Percentiles rank a stretch among this genome's conserved stretches.
Conservation (phyloP, 768 basidiomycete genomes). For the Boletellus sp. region DNA sequence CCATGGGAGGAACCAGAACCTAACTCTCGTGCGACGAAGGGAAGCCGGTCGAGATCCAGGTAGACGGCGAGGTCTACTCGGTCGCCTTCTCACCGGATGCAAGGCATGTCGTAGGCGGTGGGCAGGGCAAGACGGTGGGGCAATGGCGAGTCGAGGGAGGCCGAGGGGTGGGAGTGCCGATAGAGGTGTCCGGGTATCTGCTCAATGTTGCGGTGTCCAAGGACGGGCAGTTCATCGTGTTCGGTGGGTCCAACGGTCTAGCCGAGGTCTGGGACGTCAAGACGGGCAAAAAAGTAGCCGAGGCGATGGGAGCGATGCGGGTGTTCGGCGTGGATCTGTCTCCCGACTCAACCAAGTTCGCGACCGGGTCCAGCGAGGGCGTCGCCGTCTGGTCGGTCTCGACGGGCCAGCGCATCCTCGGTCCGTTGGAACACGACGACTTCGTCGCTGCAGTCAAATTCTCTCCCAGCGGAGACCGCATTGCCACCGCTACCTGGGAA, state of each 20-base stretch:
- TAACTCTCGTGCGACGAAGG: not conserved
- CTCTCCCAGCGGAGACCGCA: slow-evolving; percentile 21
- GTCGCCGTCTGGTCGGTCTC: slow-evolving; percentile 2
- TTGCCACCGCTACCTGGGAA: slow-evolving; percentile 13
- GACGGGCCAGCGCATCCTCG: slow-evolving; percentile 1
- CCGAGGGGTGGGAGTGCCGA: not conserved
- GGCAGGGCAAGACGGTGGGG: slow-evolving; percentile 1
- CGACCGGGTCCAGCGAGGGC: not conserved
- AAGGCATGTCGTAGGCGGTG: slow-evolving; percentile 3
- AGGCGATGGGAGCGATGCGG: not conserved
- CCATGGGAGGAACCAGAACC: not conserved
- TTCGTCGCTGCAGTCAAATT: slow-evolving; percentile 14
- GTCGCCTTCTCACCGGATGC: slow-evolving; percentile 5
- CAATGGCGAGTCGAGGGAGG: slow-evolving; percentile 4
- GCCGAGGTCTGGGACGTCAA: slow-evolving; percentile 9
- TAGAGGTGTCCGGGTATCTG: not conserved
- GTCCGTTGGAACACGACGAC: slow-evolving; percentile 2
- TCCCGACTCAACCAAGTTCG: slow-evolving; percentile 7
- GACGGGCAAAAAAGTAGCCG: slow-evolving; percentile 1
- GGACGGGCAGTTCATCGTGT: slow-evolving; percentile 4
- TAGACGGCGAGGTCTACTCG: not conserved
- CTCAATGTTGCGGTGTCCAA: slow-evolving; percentile 5
- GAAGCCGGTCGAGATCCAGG: slow-evolving; percentile 6
- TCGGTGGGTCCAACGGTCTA: slow-evolving; percentile 1
- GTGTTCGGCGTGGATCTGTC: slow-evolving; percentile 8